phyloP scores from a whole-genome alignment of 257 asterid species.

The Jasminum sambac region DNA sequence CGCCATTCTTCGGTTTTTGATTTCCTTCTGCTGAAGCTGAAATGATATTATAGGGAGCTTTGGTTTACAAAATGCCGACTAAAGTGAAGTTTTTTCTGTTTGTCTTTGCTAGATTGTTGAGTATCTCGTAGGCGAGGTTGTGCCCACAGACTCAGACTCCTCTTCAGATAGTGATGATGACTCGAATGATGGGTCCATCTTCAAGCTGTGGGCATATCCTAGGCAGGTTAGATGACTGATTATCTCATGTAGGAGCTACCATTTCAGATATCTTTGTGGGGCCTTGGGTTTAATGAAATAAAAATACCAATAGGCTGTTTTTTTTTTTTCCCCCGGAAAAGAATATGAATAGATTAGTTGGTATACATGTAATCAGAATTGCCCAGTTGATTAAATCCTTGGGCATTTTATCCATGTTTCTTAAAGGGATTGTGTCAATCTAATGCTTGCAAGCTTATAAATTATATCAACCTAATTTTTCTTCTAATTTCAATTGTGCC shows the following conservation, averaged over 20 bases:
- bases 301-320: too few relatives aligned
- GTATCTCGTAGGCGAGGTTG: conserved; percentile 40
- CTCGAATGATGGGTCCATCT: conserved; percentile 38
- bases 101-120: conserved; percentile 54
- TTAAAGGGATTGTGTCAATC: neutral
- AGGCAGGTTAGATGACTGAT: conserved; percentile 17
- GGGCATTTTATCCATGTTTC: neutral
- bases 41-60: neutral
- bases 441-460: neutral
- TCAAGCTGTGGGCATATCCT: conserved; percentile 70
- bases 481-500: too few relatives aligned
- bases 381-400: neutral
- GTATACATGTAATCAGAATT: neutral
- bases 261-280: neutral
- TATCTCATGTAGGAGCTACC: neutral
- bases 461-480: too few relatives aligned
- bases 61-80: neutral
- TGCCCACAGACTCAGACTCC: conserved; percentile 40
- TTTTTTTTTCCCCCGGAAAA: too few relatives aligned
- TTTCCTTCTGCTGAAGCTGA: neutral
- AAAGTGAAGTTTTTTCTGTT: neutral
- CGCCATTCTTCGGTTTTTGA: neutral
- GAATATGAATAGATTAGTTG: neutral
- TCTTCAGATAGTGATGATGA: conserved; percentile 67
- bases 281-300: too few relatives aligned